Base-by-base conservation (phyloP, 2,329 filamentous ascomycete genomes). In the Fusarium paranaense region DNA sequence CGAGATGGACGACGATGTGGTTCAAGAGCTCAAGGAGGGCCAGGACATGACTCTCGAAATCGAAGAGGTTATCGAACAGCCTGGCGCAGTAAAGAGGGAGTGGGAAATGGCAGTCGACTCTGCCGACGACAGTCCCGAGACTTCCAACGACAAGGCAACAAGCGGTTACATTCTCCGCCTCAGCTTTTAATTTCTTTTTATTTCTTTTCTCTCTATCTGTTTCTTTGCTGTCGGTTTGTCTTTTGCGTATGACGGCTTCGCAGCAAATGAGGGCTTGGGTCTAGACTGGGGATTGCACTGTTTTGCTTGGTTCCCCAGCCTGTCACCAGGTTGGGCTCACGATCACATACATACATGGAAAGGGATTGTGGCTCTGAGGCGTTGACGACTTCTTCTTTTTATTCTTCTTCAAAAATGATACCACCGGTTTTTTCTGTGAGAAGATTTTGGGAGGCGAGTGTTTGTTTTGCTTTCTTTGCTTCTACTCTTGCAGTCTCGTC, bases 21-120 rank as follows among this genome's bases (percentile, higher is more conserved):
- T 98, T 35, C 89, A 90, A 52, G 93, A 96, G 81, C 86, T 98
- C 62, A 90, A 91, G 2, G 97, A 99, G 84, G 95, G 95, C 35
- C 95, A 98, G 82, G 96, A 98, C 79, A 97, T 98, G 93, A 90
- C 92, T 67, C 88, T 94, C 66, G 92, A 97, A 76, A 86, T 94
- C 47, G 80, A 81, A 20, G 86, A 89, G 75, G 78, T 85, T n/a
- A 76, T 81, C 6, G 83, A 85, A 33, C 77, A 78, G 33, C 57
- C 76, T 27, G 40, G 65, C 14, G 76, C 66, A 30, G 76, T 85
- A 42, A 91, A 91, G 78, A 82, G 85, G 38, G 90, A 91, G 74
- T 91, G 89, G 89, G 89, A 91, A 64, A 91, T 91, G 89, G 84
- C 86, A 3, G 80, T 91, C 32, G 90, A 91, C 66, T 82, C 80